Evolutionary conservation across 192 early-diverging fungal genomes (phyloP).

Genomic region (Radiomyces spectabilis): DNA sequence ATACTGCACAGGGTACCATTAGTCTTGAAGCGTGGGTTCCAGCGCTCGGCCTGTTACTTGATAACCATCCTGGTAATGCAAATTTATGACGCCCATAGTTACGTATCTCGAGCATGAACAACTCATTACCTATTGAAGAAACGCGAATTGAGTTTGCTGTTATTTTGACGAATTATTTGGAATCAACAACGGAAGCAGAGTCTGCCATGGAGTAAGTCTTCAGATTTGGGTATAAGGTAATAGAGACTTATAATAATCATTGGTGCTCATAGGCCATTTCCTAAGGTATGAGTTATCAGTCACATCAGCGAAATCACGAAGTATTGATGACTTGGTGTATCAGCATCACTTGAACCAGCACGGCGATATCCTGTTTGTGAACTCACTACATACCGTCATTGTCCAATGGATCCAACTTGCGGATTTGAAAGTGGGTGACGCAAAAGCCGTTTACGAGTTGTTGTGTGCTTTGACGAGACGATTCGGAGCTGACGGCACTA

Average conservation of each 20-base stretch:
- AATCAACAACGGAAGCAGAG: background rate
- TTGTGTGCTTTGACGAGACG: slow-evolving; percentile 3
- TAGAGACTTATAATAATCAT: too few species aligned
- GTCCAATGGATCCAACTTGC: slow-evolving; percentile 9
- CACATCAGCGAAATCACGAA: too few species aligned
- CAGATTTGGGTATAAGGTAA: too few species aligned
- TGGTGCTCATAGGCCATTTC: too few species aligned
- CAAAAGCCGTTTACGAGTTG: slow-evolving; percentile 3
- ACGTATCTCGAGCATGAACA: too few species aligned
- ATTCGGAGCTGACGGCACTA: slow-evolving; percentile 20
- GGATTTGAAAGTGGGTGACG: slow-evolving; percentile 1
- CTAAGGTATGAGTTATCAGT: too few species aligned
- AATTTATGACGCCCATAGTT: background rate
- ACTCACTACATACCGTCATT: slow-evolving; percentile 3
- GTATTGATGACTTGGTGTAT: too few species aligned
- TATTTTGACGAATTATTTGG: background rate
- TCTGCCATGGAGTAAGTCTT: background rate
- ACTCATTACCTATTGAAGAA: background rate
- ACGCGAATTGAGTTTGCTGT: background rate
- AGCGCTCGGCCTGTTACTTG: slow-evolving; percentile 4
- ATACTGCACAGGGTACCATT: background rate
- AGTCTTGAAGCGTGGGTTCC: slow-evolving; percentile 3
- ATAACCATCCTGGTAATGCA: background rate
- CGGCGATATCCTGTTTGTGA: slow-evolving; percentile 12
- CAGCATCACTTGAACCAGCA: slow-evolving; percentile 9